phyloP scores from a whole-genome alignment of 495 filamentous ascomycete species.

The Daldinia concentrica region DNA sequence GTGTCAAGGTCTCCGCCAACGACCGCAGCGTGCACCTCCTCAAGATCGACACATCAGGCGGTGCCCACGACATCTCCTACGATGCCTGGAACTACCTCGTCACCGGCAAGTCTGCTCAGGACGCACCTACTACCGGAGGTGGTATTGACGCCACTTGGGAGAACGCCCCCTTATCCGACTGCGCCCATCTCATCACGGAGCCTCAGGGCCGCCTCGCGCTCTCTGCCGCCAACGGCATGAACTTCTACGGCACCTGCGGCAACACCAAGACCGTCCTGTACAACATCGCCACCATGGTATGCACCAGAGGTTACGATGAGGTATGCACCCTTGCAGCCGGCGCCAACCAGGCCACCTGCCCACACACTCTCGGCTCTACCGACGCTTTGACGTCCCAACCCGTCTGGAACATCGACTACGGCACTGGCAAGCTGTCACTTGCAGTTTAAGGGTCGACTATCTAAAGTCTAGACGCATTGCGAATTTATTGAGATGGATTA shows the following conservation, averaged over 20 bases:
- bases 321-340: conserved; percentile 34
- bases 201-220: conserved; percentile 37
- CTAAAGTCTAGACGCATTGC: not conserved
- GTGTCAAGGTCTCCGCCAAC: conserved; percentile 39
- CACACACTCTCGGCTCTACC: conserved; percentile 37
- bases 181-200: conserved; percentile 37
- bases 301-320: conserved; percentile 47
- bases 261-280: conserved; percentile 46
- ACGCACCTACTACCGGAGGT: conserved; percentile 35
- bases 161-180: conserved; percentile 36
- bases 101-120: conserved; percentile 34
- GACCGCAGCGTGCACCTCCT: conserved; percentile 43
- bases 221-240: conserved; percentile 46
- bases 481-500: not conserved
- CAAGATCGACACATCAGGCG: conserved; percentile 41
- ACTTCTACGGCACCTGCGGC: conserved; percentile 46
- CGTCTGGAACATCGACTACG: conserved; percentile 44
- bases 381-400: conserved; percentile 16
- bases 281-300: conserved; percentile 48
- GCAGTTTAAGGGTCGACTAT: conserved; percentile 8
- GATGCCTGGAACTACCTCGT: conserved; percentile 49
- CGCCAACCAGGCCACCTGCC: conserved; percentile 20
- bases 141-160: conserved; percentile 39
- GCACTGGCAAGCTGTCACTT: conserved; percentile 32
- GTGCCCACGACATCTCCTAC: conserved; percentile 47